Conservation (phyloP, 352 stramenopile species). For the Albugo candida region DNA sequence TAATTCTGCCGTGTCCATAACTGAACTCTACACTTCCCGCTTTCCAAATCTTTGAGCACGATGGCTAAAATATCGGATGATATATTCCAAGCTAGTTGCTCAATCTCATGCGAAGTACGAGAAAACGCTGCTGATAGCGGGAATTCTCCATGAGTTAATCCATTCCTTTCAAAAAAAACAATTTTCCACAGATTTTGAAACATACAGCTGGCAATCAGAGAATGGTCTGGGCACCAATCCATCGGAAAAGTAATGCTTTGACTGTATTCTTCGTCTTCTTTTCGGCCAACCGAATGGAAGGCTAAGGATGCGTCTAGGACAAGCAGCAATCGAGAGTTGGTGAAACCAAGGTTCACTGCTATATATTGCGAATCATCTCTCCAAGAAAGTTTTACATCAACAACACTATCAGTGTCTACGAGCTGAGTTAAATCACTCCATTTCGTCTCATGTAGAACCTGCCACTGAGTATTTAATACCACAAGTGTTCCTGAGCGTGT, state of each 20-base stretch:
- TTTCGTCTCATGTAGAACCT: conserved; percentile 48
- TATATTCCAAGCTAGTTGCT: conserved; percentile 32
- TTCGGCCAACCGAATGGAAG: conserved; percentile 35
- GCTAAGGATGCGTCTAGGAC: conserved; percentile 36
- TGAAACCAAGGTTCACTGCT: conserved; percentile 26
- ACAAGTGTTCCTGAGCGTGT: conserved; percentile 35
- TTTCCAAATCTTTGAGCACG: conserved; percentile 7
- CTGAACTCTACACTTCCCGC: conserved; percentile 18
- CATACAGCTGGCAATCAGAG: conserved; percentile 37
- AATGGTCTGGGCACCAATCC: conserved; percentile 59
- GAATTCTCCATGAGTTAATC: conserved; percentile 62
- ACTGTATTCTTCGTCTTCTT: conserved; percentile 49
- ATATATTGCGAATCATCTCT: conserved; percentile 54
- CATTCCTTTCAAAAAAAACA: conserved; percentile 75
- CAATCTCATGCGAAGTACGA: conserved; percentile 5
- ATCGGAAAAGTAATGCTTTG: conserved; percentile 19
- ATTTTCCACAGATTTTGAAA: conserved; percentile 10
- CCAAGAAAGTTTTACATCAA: conserved; percentile 22
- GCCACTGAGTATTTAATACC: conserved; percentile 59
- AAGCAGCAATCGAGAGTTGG: conserved; percentile 19
- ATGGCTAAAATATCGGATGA: conserved; percentile 53
- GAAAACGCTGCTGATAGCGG: conserved; percentile 17
- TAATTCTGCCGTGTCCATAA: conserved; percentile 68
- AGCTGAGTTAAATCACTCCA: conserved; percentile 11
- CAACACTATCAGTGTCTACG: background rate